Conservation (phyloP, 441 rosid genomes). For the Viola pubescens region DNA sequence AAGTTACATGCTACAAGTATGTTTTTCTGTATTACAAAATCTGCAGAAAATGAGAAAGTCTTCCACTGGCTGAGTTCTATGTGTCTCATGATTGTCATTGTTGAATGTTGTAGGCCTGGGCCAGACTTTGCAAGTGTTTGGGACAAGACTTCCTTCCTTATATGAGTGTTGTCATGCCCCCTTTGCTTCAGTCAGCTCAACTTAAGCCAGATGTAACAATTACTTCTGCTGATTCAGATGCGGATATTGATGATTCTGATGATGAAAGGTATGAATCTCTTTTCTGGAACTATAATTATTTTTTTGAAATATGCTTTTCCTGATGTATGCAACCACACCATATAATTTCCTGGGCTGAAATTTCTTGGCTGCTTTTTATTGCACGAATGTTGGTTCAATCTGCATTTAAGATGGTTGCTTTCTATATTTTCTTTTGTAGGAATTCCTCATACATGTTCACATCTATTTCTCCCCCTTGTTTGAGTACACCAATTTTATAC, state of each 20-base stretch:
- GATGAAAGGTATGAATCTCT: constrained; percentile 70
- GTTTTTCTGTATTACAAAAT: constrained; percentile 14
- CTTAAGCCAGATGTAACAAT: constrained; percentile 98
- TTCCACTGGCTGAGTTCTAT: not conserved
- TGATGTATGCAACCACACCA: not conserved
- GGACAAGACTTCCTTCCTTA: constrained; percentile 99
- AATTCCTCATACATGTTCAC: too few species aligned
- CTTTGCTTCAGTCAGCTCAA: constrained; percentile 94
- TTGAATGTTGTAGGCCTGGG: constrained; percentile 74
- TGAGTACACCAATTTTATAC: too few species aligned
- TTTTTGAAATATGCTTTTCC: not conserved
- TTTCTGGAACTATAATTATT: not conserved
- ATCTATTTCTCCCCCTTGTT: too few species aligned
- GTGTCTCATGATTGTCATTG: constrained; percentile 7
- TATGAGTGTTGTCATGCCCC: constrained; percentile 98
- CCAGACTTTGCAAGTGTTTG: constrained; percentile 97
- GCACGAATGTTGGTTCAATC: not conserved
- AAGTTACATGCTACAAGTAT: constrained; percentile 97
- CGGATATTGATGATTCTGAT: constrained; percentile 87
- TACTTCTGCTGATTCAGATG: constrained; percentile 95
- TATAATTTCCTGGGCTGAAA: not conserved
- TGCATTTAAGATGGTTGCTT: not conserved
- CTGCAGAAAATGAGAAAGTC: constrained; percentile 4
- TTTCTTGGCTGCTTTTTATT: not conserved
- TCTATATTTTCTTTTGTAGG: too few species aligned